Base-by-base conservation (phyloP, 2,329 filamentous ascomycete genomes). In the Chaetomium globosum region DNA sequence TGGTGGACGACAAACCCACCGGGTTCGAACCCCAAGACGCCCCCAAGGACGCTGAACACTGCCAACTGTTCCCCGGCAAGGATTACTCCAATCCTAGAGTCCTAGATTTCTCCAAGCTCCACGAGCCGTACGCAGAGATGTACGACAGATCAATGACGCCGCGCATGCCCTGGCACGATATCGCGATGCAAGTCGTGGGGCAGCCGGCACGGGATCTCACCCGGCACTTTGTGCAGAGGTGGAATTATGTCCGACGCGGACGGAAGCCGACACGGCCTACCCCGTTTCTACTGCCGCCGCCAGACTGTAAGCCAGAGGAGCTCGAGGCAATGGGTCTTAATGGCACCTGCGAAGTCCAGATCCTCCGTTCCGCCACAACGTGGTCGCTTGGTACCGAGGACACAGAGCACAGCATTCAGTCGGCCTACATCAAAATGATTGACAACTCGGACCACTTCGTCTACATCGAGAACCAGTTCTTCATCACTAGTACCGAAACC, bases 391-490 rank as follows among this genome's bases (percentile, higher is more conserved):
- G 95, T 19, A 93, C 93, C 16, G 90, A 92, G 63, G 86, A 92
- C 65, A 91, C 89, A 0, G 95, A 99, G 76, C 89, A 93, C 77
- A 98, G 94, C 74, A 98, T 99, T 74, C 93, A 96, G 83, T 95
- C 90, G 69, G 94, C 95, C 3, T 98, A 98, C 74, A 85, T 96
- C 71, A 95, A 96, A 75, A 87, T 96, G 81, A 99, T 99, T 71
- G 89, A 95, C 70, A 90, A 94, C 69, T 97, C 93, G 1, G 92
- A 99, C 56, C 95, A 98, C 76, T 97, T 97, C 73, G 92, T 98
- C 59, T 98, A 99, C 77, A 97, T 98, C 70, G 95, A 99, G 76
- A 99, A 99, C 75, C 95, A 99, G 74, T 99, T 98, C 79, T 99
- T 96, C 80, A 91, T 99, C 76, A 96, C 92, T 43, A 96, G 92